These are phyloP conservation scores for Solanum bukasovii DNA, from an alignment of 257 asterid species.

Conservation along the genomic window DNA sequence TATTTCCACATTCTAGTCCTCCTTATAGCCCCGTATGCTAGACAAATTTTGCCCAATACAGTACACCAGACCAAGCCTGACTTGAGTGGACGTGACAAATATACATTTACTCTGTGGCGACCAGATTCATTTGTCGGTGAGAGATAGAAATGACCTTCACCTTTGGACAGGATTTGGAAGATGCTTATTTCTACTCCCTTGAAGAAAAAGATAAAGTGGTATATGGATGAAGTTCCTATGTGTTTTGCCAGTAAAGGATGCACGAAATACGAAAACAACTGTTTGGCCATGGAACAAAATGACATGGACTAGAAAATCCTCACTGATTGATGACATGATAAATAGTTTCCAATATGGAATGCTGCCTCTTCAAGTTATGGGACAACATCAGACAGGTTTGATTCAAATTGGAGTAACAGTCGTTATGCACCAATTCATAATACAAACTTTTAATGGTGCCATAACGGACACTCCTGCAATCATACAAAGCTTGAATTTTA, in stretches of 20 bases:
- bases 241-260: slow-evolving; percentile 35
- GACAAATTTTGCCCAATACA: neutral
- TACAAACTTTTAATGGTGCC: neutral
- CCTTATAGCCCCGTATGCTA: too few relatives aligned
- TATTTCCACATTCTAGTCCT: too few relatives aligned
- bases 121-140: neutral
- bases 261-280: slow-evolving; percentile 76
- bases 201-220: slow-evolving; percentile 72
- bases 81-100: neutral
- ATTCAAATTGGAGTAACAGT: slow-evolving; percentile 55
- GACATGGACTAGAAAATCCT: slow-evolving; percentile 68
- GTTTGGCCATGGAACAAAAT: slow-evolving; percentile 59
- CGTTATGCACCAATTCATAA: neutral
- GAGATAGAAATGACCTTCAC: neutral
- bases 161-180: slow-evolving; percentile 36
- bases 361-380: slow-evolving; percentile 56
- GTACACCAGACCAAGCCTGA: neutral
- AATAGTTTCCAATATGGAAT: slow-evolving; percentile 52
- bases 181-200: slow-evolving; percentile 68
- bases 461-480: neutral
- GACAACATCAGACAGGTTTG: slow-evolving; percentile 30
- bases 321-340: slow-evolving; percentile 65
- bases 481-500: neutral
- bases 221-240: neutral
- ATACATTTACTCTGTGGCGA: neutral